Base-by-base conservation (phyloP, 2,329 filamentous ascomycete genomes). In the Tolypocladium nubicola region DNA sequence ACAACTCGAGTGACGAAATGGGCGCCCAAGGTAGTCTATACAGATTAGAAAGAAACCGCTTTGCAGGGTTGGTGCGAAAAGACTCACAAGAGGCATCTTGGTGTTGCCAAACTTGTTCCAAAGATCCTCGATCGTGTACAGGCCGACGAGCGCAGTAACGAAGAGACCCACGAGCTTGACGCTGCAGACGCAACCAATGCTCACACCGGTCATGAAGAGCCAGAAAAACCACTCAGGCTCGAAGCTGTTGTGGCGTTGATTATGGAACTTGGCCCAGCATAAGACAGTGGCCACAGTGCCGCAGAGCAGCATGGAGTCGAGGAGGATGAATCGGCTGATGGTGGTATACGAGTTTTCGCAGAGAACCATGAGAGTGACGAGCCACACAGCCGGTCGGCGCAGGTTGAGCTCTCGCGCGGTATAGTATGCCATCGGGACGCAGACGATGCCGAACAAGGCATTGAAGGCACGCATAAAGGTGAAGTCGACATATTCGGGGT, bases 261-360 rank as follows among this genome's bases (percentile, higher is more conserved):
- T 86, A 75, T 99, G 94, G 75, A 99, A 97, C 72, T 91, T 94
- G 68, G 91, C 86, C 91, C 93, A 99, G 82, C 93, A 97, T 66
- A 97, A 85, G 61, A 95, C 89, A 7, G 94, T 99, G 19, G 91
- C 92, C 65, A 97, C 94, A n/a, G 95, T 99, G 70, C 96, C 97
- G 77, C 92, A 97, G 43, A 99, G 83, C 55, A 99, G 83, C 94
- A 99, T 99, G 0, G 94, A 97, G 74, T 99, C 94, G 66, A 99
- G 85, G 30, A 99, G 86, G 67, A 99, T 97, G 71, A 99, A 99
- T 60, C 94, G 86, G 75, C 92, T 97, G 74, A 99, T 99, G 38
- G 95, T 97, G 53, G 94, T 96, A 77, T 97, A 99, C 55, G 94
- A 97, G 79, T 99, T 99, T 74, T 99, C 94, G 78, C 91, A 99